These are phyloP conservation scores for Funneliformis mosseae DNA, from an alignment of 192 early-diverging fungal genomes.

Conservation along the genomic window DNA sequence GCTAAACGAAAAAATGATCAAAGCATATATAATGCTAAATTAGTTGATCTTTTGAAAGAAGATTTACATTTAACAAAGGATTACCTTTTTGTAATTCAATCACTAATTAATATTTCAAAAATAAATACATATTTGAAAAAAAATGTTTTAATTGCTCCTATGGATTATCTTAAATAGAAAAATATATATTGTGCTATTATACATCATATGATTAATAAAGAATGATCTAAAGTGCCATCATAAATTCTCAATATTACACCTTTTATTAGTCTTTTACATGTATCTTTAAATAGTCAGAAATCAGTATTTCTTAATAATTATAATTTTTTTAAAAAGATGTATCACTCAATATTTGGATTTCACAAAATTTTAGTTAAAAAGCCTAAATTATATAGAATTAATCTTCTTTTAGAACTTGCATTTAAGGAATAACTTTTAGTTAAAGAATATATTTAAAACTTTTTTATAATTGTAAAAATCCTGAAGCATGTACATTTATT, in stretches of 20 bases:
- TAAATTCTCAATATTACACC: constrained; percentile 15
- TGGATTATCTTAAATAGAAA: no score
- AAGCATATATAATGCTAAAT: no score
- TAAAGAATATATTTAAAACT: no score
- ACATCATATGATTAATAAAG: not conserved
- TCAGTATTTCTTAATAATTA: constrained; percentile 9
- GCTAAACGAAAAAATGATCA: no score
- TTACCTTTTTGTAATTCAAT: not conserved
- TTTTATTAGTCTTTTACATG: constrained; percentile 17
- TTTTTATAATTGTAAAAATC: constrained; percentile 4
- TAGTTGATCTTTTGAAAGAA: not conserved
- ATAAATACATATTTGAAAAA: not conserved
- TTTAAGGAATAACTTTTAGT: no score
- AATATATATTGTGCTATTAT: no score
- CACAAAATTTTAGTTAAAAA: not conserved
- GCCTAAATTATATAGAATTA: constrained; percentile 11
- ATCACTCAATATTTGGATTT: not conserved
- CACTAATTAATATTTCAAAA: not conserved
- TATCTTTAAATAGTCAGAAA: constrained; percentile 19
- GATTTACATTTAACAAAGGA: constrained; percentile 1
- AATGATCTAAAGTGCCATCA: not conserved
- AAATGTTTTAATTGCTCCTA: not conserved
- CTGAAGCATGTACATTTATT: constrained; percentile 9
- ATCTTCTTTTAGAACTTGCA: no score
- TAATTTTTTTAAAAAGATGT: constrained; percentile 13